phyloP scores from a whole-genome alignment of 2,329 filamentous ascomycete genomes.

The Alternaria gansuensis region DNA sequence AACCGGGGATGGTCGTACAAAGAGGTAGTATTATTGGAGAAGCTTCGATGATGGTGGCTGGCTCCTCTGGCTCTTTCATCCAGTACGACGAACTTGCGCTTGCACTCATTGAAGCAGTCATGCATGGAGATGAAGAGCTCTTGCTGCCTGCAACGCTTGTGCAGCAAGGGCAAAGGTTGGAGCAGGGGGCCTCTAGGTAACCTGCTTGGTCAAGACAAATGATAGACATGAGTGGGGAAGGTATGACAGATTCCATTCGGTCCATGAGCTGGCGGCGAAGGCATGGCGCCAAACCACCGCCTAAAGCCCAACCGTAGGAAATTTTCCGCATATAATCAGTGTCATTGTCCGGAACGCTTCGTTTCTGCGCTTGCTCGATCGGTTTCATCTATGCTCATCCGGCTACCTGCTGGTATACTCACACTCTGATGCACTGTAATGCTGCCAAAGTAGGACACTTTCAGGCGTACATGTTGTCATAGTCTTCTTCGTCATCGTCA shows the following conservation, averaged over 20 bases:
- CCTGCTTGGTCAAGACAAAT: background rate
- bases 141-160: constrained; percentile 19
- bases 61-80: constrained; percentile 27
- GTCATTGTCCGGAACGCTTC: background rate
- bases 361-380: background rate
- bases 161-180: constrained; percentile 20
- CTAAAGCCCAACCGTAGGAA: background rate
- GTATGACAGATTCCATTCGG: constrained; percentile 3
- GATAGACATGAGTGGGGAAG: background rate
- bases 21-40: constrained; percentile 19
- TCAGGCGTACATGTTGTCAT: constrained; percentile 62
- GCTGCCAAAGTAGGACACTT: background rate
- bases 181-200: background rate
- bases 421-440: constrained; percentile 19
- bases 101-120: constrained; percentile 24
- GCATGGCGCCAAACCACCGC: constrained; percentile 9
- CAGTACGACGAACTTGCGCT: constrained; percentile 31
- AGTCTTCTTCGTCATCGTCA: constrained; percentile 62
- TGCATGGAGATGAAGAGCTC: constrained; percentile 25
- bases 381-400: background rate
- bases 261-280: constrained; percentile 7
- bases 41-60: constrained; percentile 21
- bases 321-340: background rate
- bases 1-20: constrained; percentile 25
- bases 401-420: constrained; percentile 15